These are phyloP conservation scores for Podila horticola DNA, from an alignment of 192 early-diverging fungal species.

Conservation along the genomic window DNA sequence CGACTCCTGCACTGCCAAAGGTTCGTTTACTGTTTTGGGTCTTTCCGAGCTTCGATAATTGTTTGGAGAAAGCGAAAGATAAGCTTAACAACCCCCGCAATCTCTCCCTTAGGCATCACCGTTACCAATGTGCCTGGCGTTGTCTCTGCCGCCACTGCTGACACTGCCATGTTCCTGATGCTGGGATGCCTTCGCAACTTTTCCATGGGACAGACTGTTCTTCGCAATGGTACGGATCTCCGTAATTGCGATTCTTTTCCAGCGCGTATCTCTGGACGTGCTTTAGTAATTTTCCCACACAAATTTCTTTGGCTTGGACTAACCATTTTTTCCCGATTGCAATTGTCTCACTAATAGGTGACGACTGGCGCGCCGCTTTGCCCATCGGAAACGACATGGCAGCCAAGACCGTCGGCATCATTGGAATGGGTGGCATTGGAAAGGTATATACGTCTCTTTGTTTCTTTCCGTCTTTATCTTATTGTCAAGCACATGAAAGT, in stretches of 20 bases:
- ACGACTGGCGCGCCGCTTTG: constrained; percentile 45
- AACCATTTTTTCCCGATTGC: neutral
- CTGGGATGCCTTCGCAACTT: constrained; percentile 60
- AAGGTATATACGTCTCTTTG: too few relatives aligned
- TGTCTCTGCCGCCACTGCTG: constrained; percentile 53
- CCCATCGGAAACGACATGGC: constrained; percentile 52
- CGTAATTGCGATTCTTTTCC: neutral
- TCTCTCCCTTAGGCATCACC: constrained; percentile 30
- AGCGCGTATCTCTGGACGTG: neutral
- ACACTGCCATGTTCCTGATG: constrained; percentile 58
- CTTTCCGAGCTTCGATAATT: neutral
- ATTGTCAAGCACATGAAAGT: neutral
- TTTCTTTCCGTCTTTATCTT: neutral
- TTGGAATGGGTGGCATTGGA: constrained; percentile 64
- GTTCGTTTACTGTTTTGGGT: constrained; percentile 8
- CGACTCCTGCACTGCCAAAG: constrained; percentile 45
- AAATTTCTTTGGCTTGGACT: neutral
- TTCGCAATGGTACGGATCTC: constrained; percentile 49
- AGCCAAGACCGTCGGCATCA: constrained; percentile 54
- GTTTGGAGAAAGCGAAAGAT: neutral
- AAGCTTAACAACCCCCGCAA: neutral
- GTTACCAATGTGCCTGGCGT: constrained; percentile 58
- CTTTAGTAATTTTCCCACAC: too few relatives aligned
- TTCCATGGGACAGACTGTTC: constrained; percentile 30
- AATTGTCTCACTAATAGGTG: constrained; percentile 14